Evolutionary conservation across 495 filamentous ascomycete genomes (phyloP).

Genomic region (Aspergillus steynii): DNA sequence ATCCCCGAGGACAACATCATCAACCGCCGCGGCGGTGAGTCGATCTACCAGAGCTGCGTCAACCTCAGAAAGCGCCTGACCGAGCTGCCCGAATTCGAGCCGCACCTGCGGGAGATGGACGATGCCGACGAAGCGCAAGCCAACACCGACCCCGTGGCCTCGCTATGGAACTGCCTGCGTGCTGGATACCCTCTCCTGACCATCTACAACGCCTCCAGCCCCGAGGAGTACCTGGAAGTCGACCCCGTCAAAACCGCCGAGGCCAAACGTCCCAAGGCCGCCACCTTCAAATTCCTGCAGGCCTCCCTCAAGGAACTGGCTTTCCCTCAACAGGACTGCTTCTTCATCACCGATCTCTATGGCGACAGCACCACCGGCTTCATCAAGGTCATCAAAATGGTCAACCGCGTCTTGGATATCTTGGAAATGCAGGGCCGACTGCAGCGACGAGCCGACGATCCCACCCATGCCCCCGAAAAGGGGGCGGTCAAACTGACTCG

Average conservation of each 20-base stretch:
- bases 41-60: constrained; percentile 93
- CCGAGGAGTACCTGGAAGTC: constrained; percentile 61
- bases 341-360: constrained; percentile 88
- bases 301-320: constrained; percentile 70
- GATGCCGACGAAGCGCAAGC: constrained; percentile 58
- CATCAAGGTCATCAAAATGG: constrained; percentile 86
- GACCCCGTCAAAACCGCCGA: constrained; percentile 59
- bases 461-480: constrained; percentile 45
- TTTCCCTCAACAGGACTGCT: constrained; percentile 78
- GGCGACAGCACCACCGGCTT: constrained; percentile 95
- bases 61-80: constrained; percentile 75
- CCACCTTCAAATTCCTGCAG: constrained; percentile 70
- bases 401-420: constrained; percentile 88
- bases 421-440: constrained; percentile 74
- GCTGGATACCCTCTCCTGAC: constrained; percentile 81
- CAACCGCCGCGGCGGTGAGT: constrained; percentile 89
- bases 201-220: constrained; percentile 83
- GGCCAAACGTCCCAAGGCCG: constrained; percentile 66
- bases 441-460: constrained; percentile 48
- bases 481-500: constrained; percentile 63
- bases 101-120: constrained; percentile 63
- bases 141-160: constrained; percentile 80
- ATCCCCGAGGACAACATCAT: constrained; percentile 88
- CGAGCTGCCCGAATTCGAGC: constrained; percentile 79
- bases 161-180: constrained; percentile 85